These are phyloP conservation scores for Aureobasidium subglaciale DNA, from an alignment of 2,329 filamentous ascomycete species.

Conservation along the genomic window DNA sequence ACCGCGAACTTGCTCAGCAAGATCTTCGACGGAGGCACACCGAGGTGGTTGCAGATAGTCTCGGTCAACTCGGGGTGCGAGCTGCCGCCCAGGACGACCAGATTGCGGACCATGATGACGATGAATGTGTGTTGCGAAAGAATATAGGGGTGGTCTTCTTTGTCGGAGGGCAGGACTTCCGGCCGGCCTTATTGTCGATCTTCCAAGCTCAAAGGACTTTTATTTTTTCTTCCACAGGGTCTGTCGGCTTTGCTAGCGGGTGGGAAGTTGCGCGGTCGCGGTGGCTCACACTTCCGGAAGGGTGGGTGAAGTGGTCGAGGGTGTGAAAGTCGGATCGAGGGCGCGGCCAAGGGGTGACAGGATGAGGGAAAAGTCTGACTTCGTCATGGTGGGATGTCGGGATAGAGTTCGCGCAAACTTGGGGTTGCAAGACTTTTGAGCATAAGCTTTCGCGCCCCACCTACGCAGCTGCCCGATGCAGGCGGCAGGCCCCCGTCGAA, in stretches of 20 bases:
- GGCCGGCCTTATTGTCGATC: background rate
- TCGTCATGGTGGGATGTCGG: constrained; percentile 14
- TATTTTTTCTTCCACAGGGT: background rate
- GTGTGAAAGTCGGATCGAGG: background rate
- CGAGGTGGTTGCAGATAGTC: constrained; percentile 79
- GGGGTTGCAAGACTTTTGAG: background rate
- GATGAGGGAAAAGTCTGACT: background rate
- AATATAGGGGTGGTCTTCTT: background rate
- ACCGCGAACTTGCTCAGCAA: constrained; percentile 88
- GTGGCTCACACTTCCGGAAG: background rate
- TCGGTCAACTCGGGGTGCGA: constrained; percentile 86
- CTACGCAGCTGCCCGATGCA: constrained; percentile 1
- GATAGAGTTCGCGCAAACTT: constrained; percentile 9
- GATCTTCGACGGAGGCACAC: constrained; percentile 76
- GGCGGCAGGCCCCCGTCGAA: background rate
- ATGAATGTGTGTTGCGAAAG: background rate
- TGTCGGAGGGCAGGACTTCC: background rate
- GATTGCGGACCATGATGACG: constrained; percentile 75
- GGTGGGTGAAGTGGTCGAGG: background rate
- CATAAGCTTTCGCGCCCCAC: constrained; percentile 1
- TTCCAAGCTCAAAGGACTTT: background rate
- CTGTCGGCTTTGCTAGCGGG: background rate
- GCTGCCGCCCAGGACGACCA: constrained; percentile 86
- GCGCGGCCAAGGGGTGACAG: background rate
- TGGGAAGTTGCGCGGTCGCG: background rate